Evolutionary conservation across 148 eudicot genomes (phyloP).

Genomic region (Silene uniflora): DNA sequence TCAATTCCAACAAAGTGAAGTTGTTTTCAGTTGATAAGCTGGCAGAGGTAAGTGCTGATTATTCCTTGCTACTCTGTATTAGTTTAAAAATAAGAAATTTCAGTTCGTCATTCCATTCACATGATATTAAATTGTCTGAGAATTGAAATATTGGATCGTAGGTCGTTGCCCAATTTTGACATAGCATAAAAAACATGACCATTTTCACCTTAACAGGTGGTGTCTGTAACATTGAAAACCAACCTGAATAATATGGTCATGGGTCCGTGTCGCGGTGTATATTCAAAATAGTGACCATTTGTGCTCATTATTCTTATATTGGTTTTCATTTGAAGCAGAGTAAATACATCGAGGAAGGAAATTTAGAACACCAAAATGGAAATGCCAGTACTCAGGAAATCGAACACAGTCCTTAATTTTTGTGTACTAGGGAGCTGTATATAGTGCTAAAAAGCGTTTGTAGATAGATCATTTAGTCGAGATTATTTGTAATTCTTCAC

Average conservation of each 20-base stretch:
- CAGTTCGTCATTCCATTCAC: background rate
- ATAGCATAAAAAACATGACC: no score
- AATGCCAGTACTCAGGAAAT: conserved; percentile 19
- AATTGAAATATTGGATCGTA: background rate
- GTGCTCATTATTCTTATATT: background rate
- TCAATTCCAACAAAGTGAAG: conserved; percentile 62
- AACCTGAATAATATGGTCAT: no score
- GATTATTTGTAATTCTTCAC: conserved; percentile 7
- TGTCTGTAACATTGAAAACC: no score
- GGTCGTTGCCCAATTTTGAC: background rate
- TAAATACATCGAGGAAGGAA: conserved; percentile 25
- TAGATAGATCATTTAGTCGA: conserved; percentile 14
- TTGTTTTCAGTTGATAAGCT: conserved; percentile 58
- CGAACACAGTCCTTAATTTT: conserved; percentile 18
- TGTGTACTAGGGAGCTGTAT: background rate
- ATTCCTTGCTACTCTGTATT: background rate
- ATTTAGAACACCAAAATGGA: conserved; percentile 21
- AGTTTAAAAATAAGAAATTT: background rate
- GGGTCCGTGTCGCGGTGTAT: background rate
- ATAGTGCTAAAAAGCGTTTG: conserved; percentile 8
- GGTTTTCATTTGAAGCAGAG: conserved; percentile 26
- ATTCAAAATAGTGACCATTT: background rate
- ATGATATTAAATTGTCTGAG: background rate
- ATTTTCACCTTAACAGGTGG: no score
- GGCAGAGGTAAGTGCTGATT: conserved; percentile 42